A percentile compares a stretch with the other conserved stretches of the same genome.
phyloP scores from a whole-genome alignment of 331 rosid species.

The Ulmus americana region DNA sequence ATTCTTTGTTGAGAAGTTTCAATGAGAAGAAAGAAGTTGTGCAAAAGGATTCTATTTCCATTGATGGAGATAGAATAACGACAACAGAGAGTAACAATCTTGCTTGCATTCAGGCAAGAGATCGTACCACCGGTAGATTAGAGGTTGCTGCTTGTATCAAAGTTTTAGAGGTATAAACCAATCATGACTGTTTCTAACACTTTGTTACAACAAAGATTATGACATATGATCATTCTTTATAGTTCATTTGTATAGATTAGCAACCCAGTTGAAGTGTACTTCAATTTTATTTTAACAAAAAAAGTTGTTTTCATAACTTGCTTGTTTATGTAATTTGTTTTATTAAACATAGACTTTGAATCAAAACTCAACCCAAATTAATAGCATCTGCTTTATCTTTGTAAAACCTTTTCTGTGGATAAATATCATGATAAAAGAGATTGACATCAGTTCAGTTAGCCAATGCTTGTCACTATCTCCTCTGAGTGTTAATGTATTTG shows the following conservation, averaged over 20 bases:
- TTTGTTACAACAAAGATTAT: not conserved
- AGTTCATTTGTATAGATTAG: not conserved
- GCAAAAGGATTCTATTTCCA: conserved; percentile 58
- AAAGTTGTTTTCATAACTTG: not conserved
- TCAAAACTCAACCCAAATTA: not conserved
- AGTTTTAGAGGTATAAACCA: conserved; percentile 66
- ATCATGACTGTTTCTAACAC: too few relatives aligned
- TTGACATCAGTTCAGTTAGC: not conserved
- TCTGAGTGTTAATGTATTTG: conserved; percentile 3
- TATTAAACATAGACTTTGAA: not conserved
- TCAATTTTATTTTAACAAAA: not conserved
- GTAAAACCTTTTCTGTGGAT: not conserved
- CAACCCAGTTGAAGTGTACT: not conserved
- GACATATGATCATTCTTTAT: not conserved
- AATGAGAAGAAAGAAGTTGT: conserved; percentile 47
- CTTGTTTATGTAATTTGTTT: not conserved
- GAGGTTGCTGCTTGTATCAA: conserved; percentile 87
- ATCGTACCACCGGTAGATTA: conserved; percentile 61
- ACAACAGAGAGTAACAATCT: conserved; percentile 63
- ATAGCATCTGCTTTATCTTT: not conserved
- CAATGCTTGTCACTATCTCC: not conserved
- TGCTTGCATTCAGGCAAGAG: conserved; percentile 90
- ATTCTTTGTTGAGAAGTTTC: conserved; percentile 51
- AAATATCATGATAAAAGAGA: too few relatives aligned
- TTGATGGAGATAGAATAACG: conserved; percentile 68